Percentiles rank a stretch among this genome's conserved stretches.
Conservation (phyloP, 2,329 filamentous ascomycete genomes). For the Colletotrichum horii region DNA sequence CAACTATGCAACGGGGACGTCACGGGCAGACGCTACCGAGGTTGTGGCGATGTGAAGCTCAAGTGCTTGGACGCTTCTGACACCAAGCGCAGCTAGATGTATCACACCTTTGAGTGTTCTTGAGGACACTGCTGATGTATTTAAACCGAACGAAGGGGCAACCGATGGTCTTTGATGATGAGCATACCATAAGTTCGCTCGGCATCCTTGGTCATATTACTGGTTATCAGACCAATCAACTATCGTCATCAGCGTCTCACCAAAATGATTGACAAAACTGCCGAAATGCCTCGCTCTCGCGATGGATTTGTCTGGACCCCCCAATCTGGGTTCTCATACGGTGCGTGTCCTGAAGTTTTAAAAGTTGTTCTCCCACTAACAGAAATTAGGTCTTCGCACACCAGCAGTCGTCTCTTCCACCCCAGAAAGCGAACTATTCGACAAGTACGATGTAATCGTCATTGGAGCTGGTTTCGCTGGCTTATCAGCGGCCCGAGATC, state of each 20-base stretch:
- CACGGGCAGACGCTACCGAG: not conserved
- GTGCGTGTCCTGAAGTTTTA: not conserved
- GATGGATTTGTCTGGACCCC: not conserved
- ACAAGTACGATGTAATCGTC: not conserved
- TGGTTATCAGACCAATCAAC: not conserved
- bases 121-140: not conserved
- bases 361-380: not conserved
- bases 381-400: not conserved
- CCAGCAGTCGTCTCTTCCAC: not conserved
- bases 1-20: not conserved
- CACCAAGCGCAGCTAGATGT: not conserved
- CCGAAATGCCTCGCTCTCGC: not conserved
- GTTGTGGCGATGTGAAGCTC: not conserved
- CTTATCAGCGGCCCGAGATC: not conserved
- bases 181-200: not conserved
- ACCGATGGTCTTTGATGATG: not conserved
- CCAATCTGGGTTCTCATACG: not conserved
- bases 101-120: not conserved
- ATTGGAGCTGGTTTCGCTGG: not conserved
- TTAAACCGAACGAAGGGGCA: not conserved
- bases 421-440: not conserved
- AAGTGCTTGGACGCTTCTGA: not conserved
- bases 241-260: not conserved
- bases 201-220: not conserved
- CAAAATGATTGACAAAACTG: not conserved